A percentile compares a stretch with the other conserved stretches of the same genome.
Conservation (phyloP, 805 yeast genomes). For the Cyberlindnera samutprakarnensis region DNA sequence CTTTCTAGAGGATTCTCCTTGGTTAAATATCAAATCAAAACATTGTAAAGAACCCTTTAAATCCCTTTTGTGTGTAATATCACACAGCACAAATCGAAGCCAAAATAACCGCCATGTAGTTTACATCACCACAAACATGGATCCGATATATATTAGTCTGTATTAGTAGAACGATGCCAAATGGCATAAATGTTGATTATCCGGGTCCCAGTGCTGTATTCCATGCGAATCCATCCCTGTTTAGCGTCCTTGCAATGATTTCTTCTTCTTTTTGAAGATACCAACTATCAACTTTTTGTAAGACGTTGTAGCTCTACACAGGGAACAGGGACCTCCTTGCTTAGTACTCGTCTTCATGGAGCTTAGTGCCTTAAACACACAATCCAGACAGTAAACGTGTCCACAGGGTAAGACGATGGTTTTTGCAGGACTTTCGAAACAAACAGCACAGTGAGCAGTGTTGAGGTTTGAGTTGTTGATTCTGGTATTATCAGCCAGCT, state of each 20-base stretch:
- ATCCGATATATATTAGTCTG: too few relatives aligned
- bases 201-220: too few relatives aligned
- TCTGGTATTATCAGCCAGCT: constrained; percentile 13
- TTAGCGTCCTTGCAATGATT: constrained; percentile 10
- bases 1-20: too few relatives aligned
- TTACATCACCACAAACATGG: too few relatives aligned
- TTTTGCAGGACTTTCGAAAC: constrained; percentile 44
- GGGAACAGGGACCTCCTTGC: constrained; percentile 32
- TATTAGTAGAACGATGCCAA: too few relatives aligned
- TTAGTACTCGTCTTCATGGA: constrained; percentile 26
- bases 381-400: constrained; percentile 47
- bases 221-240: too few relatives aligned
- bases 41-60: too few relatives aligned
- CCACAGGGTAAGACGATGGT: constrained; percentile 51
- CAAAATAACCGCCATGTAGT: too few relatives aligned
- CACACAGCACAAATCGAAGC: too few relatives aligned
- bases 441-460: constrained; percentile 39
- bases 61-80: too few relatives aligned
- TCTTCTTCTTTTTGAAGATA: constrained; percentile 26
- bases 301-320: constrained; percentile 31
- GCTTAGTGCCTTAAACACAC: constrained; percentile 39
- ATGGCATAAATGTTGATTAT: too few relatives aligned
- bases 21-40: too few relatives aligned
- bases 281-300: constrained; percentile 24
- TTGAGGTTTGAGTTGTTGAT: constrained; percentile 8